phyloP scores from a whole-genome alignment of 177 flowering plant species.

The Vitis hybrid region DNA sequence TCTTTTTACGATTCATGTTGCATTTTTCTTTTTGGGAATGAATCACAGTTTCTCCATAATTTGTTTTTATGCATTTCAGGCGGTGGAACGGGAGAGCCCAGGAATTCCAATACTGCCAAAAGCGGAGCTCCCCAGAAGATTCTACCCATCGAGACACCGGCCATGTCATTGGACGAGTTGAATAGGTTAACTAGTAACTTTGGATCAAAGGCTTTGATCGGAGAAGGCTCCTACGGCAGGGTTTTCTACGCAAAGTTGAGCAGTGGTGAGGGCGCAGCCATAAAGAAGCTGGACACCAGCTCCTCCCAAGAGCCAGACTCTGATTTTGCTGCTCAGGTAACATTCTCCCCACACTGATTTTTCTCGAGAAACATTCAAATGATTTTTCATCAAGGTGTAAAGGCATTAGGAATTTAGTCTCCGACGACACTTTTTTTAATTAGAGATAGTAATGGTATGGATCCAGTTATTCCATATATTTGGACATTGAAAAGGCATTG shows the following conservation, averaged over 20 bases:
- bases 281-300: conserved; percentile 71
- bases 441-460: too few species aligned
- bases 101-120: conserved; percentile 34
- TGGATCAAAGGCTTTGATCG: conserved; percentile 72
- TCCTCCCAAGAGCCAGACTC: conserved; percentile 62
- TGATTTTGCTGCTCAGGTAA: conserved; percentile 69
- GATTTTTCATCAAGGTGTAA: too few species aligned
- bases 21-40: background rate
- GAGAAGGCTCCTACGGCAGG: conserved; percentile 93
- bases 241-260: conserved; percentile 65
- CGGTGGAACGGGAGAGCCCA: conserved; percentile 60
- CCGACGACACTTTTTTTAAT: too few species aligned
- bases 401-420: too few species aligned
- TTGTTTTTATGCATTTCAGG: conserved; percentile 25
- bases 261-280: conserved; percentile 53
- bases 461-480: too few species aligned
- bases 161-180: conserved; percentile 60
- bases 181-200: conserved; percentile 64
- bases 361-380: too few species aligned
- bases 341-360: too few species aligned
- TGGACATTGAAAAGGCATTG: too few species aligned
- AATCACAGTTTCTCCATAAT: background rate
- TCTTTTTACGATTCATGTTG: background rate
- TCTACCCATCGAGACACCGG: conserved; percentile 74
- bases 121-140: conserved; percentile 62